Conservation (phyloP, 345 rosid genomes). For the Eucalyptus erythrocorys region DNA sequence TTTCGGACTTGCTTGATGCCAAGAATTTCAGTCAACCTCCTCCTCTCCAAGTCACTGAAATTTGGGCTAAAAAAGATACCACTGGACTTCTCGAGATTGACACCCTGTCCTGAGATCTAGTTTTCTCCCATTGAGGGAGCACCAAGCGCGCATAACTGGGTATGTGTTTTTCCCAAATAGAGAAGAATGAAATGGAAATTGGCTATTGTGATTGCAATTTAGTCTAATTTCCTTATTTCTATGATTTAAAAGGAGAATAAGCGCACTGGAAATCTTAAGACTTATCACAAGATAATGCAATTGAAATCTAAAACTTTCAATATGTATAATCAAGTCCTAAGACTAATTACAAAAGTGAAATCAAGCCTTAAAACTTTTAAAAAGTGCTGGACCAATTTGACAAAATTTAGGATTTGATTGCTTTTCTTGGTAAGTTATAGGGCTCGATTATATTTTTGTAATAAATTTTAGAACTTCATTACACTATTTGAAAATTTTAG, state of each 20-base stretch:
- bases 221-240: neutral
- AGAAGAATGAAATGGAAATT: neutral
- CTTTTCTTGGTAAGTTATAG: neutral
- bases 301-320: too few species aligned
- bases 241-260: neutral
- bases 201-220: neutral
- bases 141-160: neutral
- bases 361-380: neutral
- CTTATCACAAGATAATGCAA: neutral
- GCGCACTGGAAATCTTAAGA: too few species aligned
- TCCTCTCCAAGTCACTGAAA: neutral
- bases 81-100: neutral
- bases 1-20: neutral
- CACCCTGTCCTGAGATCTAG: neutral
- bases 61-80: neutral
- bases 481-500: too few species aligned
- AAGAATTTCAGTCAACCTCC: neutral
- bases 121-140: neutral
- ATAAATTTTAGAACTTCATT: fast-evolving
- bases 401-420: too few species aligned
- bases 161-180: neutral
- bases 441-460: too few species aligned
- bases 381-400: too few species aligned
- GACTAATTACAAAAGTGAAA: too few species aligned
- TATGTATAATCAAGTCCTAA: neutral